Evolutionary conservation across 108 stramenopile species (phyloP).

Genomic region (Discostella stelligeroides): DNA sequence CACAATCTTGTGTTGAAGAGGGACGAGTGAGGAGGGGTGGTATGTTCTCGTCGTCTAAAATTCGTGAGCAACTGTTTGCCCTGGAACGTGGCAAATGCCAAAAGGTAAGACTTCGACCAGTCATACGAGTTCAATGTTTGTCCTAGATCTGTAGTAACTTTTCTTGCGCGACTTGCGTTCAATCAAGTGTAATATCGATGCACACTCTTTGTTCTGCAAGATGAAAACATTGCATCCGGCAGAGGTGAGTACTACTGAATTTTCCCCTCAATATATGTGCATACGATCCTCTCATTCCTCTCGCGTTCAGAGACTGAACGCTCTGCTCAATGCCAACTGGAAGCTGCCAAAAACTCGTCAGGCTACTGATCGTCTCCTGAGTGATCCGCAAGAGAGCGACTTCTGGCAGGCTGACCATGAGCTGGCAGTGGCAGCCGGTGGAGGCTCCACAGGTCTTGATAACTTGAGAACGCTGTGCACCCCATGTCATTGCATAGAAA

Average conservation of each 20-base stretch:
- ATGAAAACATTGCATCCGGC: slow-evolving; percentile 65
- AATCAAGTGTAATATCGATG: slow-evolving; percentile 46
- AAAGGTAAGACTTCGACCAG: too few species aligned
- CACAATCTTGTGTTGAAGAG: slow-evolving; percentile 60
- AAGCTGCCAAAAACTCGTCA: slow-evolving; percentile 53
- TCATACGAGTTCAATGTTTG: too few species aligned
- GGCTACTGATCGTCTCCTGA: slow-evolving; percentile 60
- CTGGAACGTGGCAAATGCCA: slow-evolving; percentile 60
- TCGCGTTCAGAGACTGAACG: slow-evolving; percentile 53
- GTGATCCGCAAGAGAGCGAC: slow-evolving; percentile 66
- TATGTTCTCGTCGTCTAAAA: slow-evolving; percentile 52
- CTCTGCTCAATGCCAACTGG: slow-evolving; percentile 64
- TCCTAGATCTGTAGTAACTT: too few species aligned
- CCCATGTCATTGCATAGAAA: slow-evolving; percentile 71
- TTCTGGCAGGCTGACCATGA: slow-evolving; percentile 91
- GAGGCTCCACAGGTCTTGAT: slow-evolving; percentile 65
- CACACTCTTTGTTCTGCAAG: slow-evolving; percentile 59
- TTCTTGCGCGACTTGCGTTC: slow-evolving; percentile 28
- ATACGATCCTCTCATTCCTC: too few species aligned
- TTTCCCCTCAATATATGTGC: neutral
- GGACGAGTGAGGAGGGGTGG: slow-evolving; percentile 70
- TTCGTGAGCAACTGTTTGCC: slow-evolving; percentile 61
- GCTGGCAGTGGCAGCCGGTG: slow-evolving; percentile 80
- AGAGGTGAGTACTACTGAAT: slow-evolving; percentile 45
- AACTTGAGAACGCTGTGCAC: slow-evolving; percentile 83